A percentile compares a stretch with the other conserved stretches of the same genome.
phyloP scores from a whole-genome alignment of 2,329 filamentous ascomycete species.

The Teratosphaeria gauchensis region DNA sequence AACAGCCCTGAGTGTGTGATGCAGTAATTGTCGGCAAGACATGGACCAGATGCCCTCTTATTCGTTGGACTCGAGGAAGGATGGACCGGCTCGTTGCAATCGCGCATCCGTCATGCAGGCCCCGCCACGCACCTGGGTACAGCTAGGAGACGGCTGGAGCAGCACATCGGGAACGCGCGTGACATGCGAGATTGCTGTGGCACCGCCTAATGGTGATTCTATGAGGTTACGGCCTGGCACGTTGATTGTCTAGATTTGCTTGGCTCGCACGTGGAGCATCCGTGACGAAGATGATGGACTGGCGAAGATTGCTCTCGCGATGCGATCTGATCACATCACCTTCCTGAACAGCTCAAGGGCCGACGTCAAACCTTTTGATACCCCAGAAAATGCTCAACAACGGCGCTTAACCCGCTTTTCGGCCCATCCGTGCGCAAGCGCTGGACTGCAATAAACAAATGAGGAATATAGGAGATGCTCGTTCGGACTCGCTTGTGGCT shows the following conservation, averaged over 20 bases:
- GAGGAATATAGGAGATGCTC: not conserved
- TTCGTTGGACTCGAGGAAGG: not conserved
- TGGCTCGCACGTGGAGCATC: no score
- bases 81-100: not conserved
- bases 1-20: not conserved
- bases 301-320: not conserved
- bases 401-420: not conserved
- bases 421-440: not conserved
- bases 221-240: not conserved
- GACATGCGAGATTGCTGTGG: not conserved
- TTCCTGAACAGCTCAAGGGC: not conserved
- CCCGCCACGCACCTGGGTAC: not conserved
- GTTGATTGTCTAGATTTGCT: not conserved
- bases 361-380: not conserved
- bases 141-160: not conserved
- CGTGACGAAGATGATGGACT: not conserved
- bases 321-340: not conserved
- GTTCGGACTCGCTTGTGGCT: not conserved
- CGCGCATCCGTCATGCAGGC: not conserved
- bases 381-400: not conserved
- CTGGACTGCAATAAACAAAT: not conserved
- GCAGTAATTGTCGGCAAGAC: not conserved
- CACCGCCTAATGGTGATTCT: not conserved
- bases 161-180: not conserved
- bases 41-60: not conserved